A percentile compares a stretch with the other conserved stretches of the same genome.
Conservation (phyloP, 176 grass and related monocot genomes). For the Eleusine coracana region DNA sequence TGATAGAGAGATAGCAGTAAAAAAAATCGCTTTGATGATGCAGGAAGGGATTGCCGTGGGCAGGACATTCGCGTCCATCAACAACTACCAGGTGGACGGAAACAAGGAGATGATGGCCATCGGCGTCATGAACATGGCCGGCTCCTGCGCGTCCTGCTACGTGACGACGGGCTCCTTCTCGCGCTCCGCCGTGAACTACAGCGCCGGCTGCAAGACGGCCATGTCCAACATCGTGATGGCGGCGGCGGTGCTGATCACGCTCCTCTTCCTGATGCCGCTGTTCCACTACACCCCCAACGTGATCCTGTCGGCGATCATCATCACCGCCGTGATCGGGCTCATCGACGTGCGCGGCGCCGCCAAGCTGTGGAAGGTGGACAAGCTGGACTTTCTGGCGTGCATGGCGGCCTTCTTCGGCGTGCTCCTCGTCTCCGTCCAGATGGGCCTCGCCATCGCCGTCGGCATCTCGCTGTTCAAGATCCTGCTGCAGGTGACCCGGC, state of each 20-base stretch:
- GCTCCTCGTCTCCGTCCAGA: conserved; percentile 89
- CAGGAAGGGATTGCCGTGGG: conserved; percentile 98
- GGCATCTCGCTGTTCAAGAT: conserved; percentile 90
- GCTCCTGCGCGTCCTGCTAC: conserved; percentile 93
- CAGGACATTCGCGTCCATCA: conserved; percentile 92
- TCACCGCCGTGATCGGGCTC: conserved; percentile 88
- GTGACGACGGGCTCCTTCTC: conserved; percentile 98
- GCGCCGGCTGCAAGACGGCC: conserved; percentile 85
- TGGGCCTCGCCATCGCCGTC: conserved; percentile 78
- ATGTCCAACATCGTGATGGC: conserved; percentile 97
- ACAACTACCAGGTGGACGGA: conserved; percentile 99
- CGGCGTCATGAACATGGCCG: conserved; percentile 97
- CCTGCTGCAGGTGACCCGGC: conserved; percentile 83
- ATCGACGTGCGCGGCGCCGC: conserved; percentile 73
- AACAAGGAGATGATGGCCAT: conserved; percentile 99
- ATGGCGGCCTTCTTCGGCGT: conserved; percentile 84
- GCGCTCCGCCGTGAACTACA: conserved; percentile 95
- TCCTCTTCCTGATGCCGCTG: conserved; percentile 97
- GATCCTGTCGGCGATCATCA: conserved; percentile 96
- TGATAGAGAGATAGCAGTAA: too few relatives aligned
- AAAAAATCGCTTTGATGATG: neutral
- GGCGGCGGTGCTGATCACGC: conserved; percentile 77
- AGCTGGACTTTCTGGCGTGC: conserved; percentile 89
- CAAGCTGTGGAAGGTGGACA: conserved; percentile 92
- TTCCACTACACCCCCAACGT: conserved; percentile 97